Evolutionary conservation across 2,329 filamentous ascomycete genomes (phyloP), one percentile per base, ranked within the genome.

Genomic region (Aspergillus tanneri): DNA sequence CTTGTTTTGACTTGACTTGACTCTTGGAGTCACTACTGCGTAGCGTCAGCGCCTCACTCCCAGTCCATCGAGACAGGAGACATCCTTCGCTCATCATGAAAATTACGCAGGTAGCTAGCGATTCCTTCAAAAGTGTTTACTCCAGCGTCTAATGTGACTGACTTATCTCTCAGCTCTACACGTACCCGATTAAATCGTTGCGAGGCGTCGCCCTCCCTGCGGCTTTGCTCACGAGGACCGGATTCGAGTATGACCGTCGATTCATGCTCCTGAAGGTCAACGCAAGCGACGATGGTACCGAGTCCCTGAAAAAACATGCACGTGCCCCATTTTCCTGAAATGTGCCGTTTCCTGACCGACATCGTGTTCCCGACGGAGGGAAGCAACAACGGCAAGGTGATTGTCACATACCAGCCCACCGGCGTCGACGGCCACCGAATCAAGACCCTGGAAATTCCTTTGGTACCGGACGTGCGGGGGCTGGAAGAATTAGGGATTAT

Each of bases 151-250:
- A n/a, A n/a, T n/a, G n/a, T n/a, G n/a, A n/a, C n/a, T n/a, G n/a
- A n/a, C n/a, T n/a, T n/a, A n/a, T 10, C 12, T 9, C 12, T 25
- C 54, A 85, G 80, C 75, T 90, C 27, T 87, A 84, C 67, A 76
- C 86, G 39, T 88, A 90, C 65, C 86, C 87, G 34, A 84, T 90
- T 70, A 90, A 90, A 64, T 84, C 79, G 6, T 77, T 89, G n/a
- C 80, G 83, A 27, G 81, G 80, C 42, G 79, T 85, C 45, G 66
- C 75, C 14, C 70, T 89, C 24, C 50, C 72, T 4, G 66, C 70
- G 0, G 76, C 83, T 3, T 67, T 69, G n/a, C 67, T 88, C 38
- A 80, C 78, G 4, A 73, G 75, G n/a, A 77, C 82, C 53, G 86
- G 86, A 11, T 74, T 88, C 56, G 71, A 74, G 32, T 72, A 86